A percentile compares a stretch with the other conserved stretches of the same genome.
phyloP scores from a whole-genome alignment of 164 flowering plant species.

The Aristolochia fimbriata region DNA sequence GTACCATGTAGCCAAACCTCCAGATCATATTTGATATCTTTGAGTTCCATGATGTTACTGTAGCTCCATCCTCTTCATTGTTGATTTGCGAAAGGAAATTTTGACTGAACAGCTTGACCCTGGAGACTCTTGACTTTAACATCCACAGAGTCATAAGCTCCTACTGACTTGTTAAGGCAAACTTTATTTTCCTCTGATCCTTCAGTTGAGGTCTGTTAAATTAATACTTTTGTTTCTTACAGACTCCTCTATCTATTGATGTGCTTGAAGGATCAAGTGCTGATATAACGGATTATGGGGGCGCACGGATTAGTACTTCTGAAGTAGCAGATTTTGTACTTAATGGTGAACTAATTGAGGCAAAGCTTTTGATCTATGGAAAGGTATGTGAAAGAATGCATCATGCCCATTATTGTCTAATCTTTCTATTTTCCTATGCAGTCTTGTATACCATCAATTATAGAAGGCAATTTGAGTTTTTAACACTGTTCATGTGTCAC shows the following conservation, averaged over 20 bases:
- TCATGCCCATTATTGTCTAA: neutral
- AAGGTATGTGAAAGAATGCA: conserved; percentile 41
- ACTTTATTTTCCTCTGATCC: neutral
- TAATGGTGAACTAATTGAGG: conserved; percentile 69
- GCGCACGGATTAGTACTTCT: conserved; percentile 19
- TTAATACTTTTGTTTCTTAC: conserved; percentile 8
- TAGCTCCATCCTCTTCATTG: too few relatives aligned
- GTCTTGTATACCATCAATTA: neutral
- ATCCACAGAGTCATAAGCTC: too few relatives aligned
- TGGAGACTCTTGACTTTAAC: too few relatives aligned
- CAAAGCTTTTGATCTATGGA: conserved; percentile 69
- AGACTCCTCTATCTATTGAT: conserved; percentile 69
- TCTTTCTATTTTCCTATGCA: neutral
- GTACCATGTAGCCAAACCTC: too few relatives aligned
- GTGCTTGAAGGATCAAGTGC: conserved; percentile 39
- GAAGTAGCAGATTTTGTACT: conserved; percentile 77
- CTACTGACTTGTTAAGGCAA: too few relatives aligned
- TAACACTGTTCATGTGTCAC: neutral
- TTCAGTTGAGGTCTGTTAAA: neutral
- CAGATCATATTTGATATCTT: too few relatives aligned
- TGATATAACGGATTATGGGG: conserved; percentile 20
- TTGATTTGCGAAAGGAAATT: too few relatives aligned
- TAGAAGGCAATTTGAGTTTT: neutral
- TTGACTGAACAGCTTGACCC: too few relatives aligned
- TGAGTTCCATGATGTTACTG: too few relatives aligned